Base-by-base conservation (phyloP, 176 grass and related monocot species). In the Lolium perenne region DNA sequence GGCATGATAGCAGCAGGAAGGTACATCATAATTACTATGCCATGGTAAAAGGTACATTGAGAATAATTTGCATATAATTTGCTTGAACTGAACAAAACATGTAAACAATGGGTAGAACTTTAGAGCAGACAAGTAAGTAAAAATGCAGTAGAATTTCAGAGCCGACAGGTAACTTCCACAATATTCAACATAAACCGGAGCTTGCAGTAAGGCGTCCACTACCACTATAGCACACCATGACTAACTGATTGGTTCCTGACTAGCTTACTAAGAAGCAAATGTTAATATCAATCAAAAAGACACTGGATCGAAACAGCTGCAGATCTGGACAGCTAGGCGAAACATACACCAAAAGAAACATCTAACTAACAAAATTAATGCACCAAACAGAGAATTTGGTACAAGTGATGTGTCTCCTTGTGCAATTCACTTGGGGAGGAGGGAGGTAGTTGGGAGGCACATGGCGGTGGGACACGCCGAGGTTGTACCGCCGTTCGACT, bases 381-480 rank as follows among this genome's bases (percentile, higher is more conserved):
- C 51, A 43, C n/a, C 58, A 87, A 81, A 41, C 69, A 76, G 89
- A 80, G 43, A 63, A 62, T 70, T 59, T 10, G 77, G 81, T 63
- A 77, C 75, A 50, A 12, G 61, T 43, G 78, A 86, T 53, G 68
- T 84, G 89, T 79, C n/a, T 76, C 21, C 69, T 43, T 68, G 85
- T 59, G 56, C 82, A 84, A 80, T 88, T 84, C 68, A 66, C 41
- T 84, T 45, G 58, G 29, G 59, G 68, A 48, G 57, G 50, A 29
- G 40, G 57, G 51, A 23, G 85, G 89, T 88, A 68, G 85, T 76
- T 91, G 77, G 81, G 61, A 76, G 43, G 85, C 89, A 91, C 89
- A 91, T 91, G 89, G 80, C 50, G 4, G 76, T 80, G 81, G 89
- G 89, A 35, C 51, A 76, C 26, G 68, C 14, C 10, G 69, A 60